Conservation (phyloP, 192 early-diverging fungal genomes). For the Bifiguratus adelaidae region DNA sequence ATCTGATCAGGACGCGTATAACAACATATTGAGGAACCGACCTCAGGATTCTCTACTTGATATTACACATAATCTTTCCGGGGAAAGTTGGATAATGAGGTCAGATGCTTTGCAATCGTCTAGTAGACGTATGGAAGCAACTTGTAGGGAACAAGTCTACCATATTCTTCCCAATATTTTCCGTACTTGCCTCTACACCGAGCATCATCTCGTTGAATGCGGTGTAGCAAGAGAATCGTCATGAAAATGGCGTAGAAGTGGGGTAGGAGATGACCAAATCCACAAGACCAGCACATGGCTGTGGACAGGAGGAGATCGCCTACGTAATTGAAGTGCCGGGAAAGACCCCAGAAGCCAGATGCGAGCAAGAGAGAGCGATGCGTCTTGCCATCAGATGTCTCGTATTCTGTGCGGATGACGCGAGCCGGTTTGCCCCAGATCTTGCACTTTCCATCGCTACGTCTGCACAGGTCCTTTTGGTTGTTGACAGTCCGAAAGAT, state of each 20-base stretch:
- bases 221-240: conserved; percentile 56
- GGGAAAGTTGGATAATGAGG: too few relatives aligned
- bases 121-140: too few relatives aligned
- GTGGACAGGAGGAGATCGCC: conserved; percentile 63
- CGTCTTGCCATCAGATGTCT: conserved; percentile 60
- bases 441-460: conserved; percentile 56
- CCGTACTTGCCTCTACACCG: conserved; percentile 72
- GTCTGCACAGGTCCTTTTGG: conserved; percentile 67
- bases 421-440: conserved; percentile 73
- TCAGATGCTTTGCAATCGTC: too few relatives aligned
- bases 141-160: conserved; percentile 18
- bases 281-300: conserved; percentile 68
- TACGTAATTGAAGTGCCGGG: conserved; percentile 80
- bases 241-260: conserved; percentile 81
- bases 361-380: conserved; percentile 54
- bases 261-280: conserved; percentile 48
- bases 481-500: conserved; percentile 74
- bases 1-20: too few relatives aligned
- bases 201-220: conserved; percentile 58
- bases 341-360: conserved; percentile 75
- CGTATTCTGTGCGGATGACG: conserved; percentile 58
- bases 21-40: too few relatives aligned
- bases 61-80: too few relatives aligned
- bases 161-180: conserved; percentile 72
- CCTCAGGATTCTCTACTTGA: too few relatives aligned